Conservation (phyloP, 1,284 basidiomycete genomes). For the Malassezia globosa region DNA sequence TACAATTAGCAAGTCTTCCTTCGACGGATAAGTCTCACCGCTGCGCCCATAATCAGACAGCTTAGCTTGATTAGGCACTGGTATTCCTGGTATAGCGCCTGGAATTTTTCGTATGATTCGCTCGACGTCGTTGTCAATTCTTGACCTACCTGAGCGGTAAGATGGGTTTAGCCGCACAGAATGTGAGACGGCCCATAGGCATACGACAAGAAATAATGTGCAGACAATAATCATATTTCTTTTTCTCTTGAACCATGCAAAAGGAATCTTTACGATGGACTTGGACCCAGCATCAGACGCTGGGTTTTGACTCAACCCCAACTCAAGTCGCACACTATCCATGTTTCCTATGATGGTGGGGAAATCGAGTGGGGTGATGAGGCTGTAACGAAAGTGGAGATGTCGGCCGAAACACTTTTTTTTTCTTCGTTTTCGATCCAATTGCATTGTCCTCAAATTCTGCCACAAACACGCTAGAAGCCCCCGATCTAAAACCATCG, state of each 20-base stretch:
- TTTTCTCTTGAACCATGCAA: conserved; percentile 6
- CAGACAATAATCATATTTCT: background rate
- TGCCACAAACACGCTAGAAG: background rate
- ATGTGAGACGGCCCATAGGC: background rate
- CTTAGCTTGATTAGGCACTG: background rate
- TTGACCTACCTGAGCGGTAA: too few species aligned
- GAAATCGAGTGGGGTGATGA: too few species aligned
- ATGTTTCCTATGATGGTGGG: too few species aligned
- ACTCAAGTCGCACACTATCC: background rate
- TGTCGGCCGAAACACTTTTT: conserved; percentile 17
- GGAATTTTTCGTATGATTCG: conserved; percentile 7
- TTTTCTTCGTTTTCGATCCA: too few species aligned
- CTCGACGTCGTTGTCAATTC: conserved; percentile 3
- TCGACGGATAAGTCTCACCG: conserved; percentile 10
- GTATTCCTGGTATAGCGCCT: conserved; percentile 9
- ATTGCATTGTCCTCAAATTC: too few species aligned
- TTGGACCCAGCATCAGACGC: too few species aligned
- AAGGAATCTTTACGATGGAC: background rate
- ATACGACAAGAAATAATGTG: background rate
- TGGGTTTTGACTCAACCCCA: background rate
- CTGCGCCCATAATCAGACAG: background rate
- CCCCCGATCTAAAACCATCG: background rate
- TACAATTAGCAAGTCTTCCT: conserved; percentile 2
- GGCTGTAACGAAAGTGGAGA: too few species aligned
- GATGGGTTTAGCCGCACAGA: too few species aligned